A percentile compares a stretch with the other conserved stretches of the same genome.
phyloP scores from a whole-genome alignment of 768 basidiomycete genomes.

The Suillus hirtellus region DNA sequence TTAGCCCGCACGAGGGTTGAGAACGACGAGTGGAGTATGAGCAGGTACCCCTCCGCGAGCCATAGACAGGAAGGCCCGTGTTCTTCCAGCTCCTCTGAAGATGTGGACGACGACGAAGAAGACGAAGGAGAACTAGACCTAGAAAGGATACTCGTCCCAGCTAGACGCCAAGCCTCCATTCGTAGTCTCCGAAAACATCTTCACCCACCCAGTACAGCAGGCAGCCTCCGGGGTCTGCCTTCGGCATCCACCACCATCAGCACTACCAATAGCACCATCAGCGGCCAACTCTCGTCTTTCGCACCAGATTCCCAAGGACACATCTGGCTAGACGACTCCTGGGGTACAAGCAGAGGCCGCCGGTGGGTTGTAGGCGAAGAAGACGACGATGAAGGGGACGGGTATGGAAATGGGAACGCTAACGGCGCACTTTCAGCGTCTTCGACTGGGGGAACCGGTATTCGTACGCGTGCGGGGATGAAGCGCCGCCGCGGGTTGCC shows the following conservation, averaged over 20 bases:
- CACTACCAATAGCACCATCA: not conserved
- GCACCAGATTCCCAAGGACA: slow-evolving; percentile 7
- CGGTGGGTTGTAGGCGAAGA: slow-evolving; percentile 31
- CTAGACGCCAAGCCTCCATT: slow-evolving; percentile 75
- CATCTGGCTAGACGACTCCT: slow-evolving; percentile 24
- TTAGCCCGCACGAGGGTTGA: slow-evolving; percentile 62
- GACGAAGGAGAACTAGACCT: slow-evolving; percentile 64
- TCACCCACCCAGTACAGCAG: slow-evolving; percentile 22
- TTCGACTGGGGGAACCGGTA: slow-evolving; percentile 13
- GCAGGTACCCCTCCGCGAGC: slow-evolving; percentile 29
- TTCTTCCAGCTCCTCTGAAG: slow-evolving; percentile 26
- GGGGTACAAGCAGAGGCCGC: slow-evolving; percentile 21
- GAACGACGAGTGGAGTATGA: slow-evolving; percentile 53
- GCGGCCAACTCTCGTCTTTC: slow-evolving; percentile 21
- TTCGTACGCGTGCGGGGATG: slow-evolving; percentile 17
- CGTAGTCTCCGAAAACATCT: slow-evolving; percentile 69
- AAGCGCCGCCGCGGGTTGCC: slow-evolving; percentile 37
- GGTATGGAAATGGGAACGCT: slow-evolving; percentile 16
- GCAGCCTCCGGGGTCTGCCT: slow-evolving; percentile 17
- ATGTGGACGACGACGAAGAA: slow-evolving; percentile 41
- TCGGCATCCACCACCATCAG: slow-evolving; percentile 20
- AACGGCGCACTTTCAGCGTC: slow-evolving; percentile 23
- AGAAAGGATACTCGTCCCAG: slow-evolving; percentile 64
- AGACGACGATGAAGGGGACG: slow-evolving; percentile 30
- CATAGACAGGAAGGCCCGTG: slow-evolving; percentile 15